phyloP scores from a whole-genome alignment of 164 flowering plant genomes.

The Buxus sempervirens region DNA sequence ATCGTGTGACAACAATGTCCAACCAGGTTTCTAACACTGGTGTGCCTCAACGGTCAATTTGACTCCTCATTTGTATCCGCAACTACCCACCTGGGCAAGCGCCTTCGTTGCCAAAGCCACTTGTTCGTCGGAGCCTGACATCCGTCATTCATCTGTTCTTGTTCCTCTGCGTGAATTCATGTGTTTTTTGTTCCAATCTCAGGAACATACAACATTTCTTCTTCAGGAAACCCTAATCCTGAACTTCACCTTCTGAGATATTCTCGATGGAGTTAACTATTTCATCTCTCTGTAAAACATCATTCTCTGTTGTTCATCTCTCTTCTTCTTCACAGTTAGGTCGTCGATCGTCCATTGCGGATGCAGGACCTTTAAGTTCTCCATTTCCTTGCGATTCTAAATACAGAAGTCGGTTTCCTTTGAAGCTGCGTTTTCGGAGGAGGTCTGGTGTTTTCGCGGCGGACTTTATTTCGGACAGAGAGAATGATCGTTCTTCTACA shows the following conservation, averaged over 20 bases:
- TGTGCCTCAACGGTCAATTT: too few relatives aligned
- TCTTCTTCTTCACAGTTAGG: neutral
- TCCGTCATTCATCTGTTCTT: neutral
- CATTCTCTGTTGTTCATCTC: neutral
- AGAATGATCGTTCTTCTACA: neutral
- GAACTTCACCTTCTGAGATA: neutral
- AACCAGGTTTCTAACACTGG: too few relatives aligned
- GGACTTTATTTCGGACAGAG: neutral
- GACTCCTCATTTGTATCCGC: too few relatives aligned
- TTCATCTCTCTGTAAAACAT: conserved; percentile 1
- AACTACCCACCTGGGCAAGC: too few relatives aligned
- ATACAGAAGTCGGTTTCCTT: neutral
- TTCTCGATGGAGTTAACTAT: conserved; percentile 15
- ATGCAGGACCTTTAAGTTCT: neutral
- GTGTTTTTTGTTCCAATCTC: neutral
- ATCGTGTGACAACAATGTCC: too few relatives aligned
- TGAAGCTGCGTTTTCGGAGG: conserved; percentile 4
- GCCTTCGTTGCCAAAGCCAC: too few relatives aligned
- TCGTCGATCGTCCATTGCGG: neutral
- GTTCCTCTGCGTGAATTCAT: neutral
- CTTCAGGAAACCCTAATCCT: neutral
- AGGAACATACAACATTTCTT: too few relatives aligned
- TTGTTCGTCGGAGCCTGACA: neutral
- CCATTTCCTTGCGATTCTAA: neutral
- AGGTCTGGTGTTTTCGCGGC: conserved; percentile 5